Conservation (phyloP, 1,139 yeast species). For the Hyphopichia pseudoburtonii region DNA sequence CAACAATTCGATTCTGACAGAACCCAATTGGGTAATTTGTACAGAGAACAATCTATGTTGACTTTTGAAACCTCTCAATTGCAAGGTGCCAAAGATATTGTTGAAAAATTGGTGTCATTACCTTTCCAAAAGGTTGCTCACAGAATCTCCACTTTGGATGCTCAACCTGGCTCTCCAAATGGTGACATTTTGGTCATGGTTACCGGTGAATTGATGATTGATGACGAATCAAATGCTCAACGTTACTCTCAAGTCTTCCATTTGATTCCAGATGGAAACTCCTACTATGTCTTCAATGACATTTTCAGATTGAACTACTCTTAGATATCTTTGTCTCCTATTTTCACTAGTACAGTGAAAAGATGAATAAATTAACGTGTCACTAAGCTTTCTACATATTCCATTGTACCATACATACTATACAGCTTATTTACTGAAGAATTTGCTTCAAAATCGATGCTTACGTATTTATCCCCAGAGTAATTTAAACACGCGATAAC, state of each 20-base stretch:
- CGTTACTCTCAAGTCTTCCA: slow-evolving; percentile 98
- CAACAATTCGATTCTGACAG: slow-evolving; percentile 93
- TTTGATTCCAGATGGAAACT: slow-evolving; percentile 86
- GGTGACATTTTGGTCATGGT: slow-evolving; percentile 98
- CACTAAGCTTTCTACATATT: no score
- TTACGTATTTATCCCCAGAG: no score
- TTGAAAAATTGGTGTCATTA: slow-evolving; percentile 82
- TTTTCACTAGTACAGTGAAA: no score
- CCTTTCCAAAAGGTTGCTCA: slow-evolving; percentile 94
- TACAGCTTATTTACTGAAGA: no score
- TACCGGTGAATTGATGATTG: slow-evolving; percentile 90
- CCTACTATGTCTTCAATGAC: slow-evolving; percentile 93
- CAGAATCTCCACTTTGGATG: slow-evolving; percentile 91
- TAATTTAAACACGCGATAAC: no score
- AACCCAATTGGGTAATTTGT: slow-evolving; percentile 86
- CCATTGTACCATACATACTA: no score
- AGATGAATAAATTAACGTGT: no score
- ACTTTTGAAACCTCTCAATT: slow-evolving; percentile 93
- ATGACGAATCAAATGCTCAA: slow-evolving; percentile 93
- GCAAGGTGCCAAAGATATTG: slow-evolving; percentile 91
- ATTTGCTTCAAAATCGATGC: no score
- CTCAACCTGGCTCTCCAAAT: slow-evolving; percentile 93
- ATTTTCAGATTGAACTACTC: slow-evolving; percentile 91
- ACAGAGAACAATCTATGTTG: slow-evolving; percentile 96
- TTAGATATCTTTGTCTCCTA: no score